phyloP scores from a whole-genome alignment of 1,284 basidiomycete species.

The Ustilago loliicola region DNA sequence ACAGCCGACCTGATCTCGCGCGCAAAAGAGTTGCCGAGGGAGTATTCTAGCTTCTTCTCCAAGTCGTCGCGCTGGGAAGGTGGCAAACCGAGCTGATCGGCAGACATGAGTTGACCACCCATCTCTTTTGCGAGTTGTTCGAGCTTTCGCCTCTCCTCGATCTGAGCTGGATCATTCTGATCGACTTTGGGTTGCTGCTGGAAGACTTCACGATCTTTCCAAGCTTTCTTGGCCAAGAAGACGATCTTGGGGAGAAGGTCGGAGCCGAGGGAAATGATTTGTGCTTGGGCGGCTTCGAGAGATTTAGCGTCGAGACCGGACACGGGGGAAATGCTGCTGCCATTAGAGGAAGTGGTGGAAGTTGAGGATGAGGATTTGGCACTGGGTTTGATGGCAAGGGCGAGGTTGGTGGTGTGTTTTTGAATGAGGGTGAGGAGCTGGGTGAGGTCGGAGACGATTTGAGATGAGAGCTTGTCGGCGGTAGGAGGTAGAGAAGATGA shows the following conservation, averaged over 20 bases:
- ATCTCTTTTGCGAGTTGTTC: constrained; percentile 50
- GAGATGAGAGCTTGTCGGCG: constrained; percentile 41
- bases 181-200: constrained; percentile 27
- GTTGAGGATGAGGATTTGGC: constrained; percentile 17
- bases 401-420: constrained; percentile 57
- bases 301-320: constrained; percentile 55
- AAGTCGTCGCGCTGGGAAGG: constrained; percentile 38
- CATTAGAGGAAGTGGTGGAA: not conserved
- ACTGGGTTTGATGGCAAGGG: constrained; percentile 57
- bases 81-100: constrained; percentile 45
- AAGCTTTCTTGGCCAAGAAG: constrained; percentile 60
- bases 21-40: constrained; percentile 55
- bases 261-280: constrained; percentile 54
- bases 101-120: constrained; percentile 58
- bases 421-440: constrained; percentile 49
- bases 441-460: constrained; percentile 52
- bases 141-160: constrained; percentile 40
- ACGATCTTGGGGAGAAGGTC: constrained; percentile 61
- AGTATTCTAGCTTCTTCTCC: constrained; percentile 41
- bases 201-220: constrained; percentile 55
- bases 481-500: constrained; percentile 23
- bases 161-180: constrained; percentile 28
- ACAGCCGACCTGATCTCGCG: constrained; percentile 48
- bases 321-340: constrained; percentile 38
- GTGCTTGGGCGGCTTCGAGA: constrained; percentile 50